Conservation (phyloP, 768 basidiomycete genomes). For the Mrakia gelida region DNA sequence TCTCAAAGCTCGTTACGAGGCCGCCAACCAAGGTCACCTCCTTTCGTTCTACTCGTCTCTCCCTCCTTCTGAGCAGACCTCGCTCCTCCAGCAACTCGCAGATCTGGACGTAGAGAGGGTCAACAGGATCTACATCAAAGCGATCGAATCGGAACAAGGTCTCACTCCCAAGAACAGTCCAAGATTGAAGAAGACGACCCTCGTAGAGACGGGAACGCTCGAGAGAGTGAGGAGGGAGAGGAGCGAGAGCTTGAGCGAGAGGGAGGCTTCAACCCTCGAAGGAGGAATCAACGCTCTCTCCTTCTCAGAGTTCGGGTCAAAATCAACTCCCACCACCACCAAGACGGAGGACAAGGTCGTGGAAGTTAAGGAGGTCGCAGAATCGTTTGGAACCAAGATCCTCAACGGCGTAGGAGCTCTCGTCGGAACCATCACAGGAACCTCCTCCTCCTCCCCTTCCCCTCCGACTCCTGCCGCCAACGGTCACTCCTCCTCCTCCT, state of each 20-base stretch:
- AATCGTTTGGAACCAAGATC: neutral
- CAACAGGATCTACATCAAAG: conserved; percentile 77
- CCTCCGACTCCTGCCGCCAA: neutral
- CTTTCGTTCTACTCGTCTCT: conserved; percentile 80
- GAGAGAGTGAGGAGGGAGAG: conserved; percentile 34
- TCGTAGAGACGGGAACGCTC: neutral
- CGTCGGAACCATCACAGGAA: neutral
- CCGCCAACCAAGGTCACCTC: conserved; percentile 82
- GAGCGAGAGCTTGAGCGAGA: conserved; percentile 29
- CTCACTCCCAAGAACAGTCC: neutral
- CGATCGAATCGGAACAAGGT: conserved; percentile 60
- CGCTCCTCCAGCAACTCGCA: conserved; percentile 67
- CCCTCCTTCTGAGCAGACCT: conserved; percentile 57
- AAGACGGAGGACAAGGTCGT: neutral
- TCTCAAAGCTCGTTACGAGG: conserved; percentile 55
- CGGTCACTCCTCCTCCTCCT: conserved; percentile 2
- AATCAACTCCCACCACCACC: conserved; percentile 21
- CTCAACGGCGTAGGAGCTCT: conserved; percentile 1
- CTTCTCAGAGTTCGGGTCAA: neutral
- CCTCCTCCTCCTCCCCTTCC: neutral
- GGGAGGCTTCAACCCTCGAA: neutral
- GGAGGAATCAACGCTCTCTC: neutral
- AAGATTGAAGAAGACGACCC: conserved; percentile 36
- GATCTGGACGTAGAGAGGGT: conserved; percentile 83
- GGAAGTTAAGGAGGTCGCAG: neutral